Evolutionary conservation across 2,329 filamentous ascomycete species (phyloP).

Genomic region (Cordyceps cicadae): DNA sequence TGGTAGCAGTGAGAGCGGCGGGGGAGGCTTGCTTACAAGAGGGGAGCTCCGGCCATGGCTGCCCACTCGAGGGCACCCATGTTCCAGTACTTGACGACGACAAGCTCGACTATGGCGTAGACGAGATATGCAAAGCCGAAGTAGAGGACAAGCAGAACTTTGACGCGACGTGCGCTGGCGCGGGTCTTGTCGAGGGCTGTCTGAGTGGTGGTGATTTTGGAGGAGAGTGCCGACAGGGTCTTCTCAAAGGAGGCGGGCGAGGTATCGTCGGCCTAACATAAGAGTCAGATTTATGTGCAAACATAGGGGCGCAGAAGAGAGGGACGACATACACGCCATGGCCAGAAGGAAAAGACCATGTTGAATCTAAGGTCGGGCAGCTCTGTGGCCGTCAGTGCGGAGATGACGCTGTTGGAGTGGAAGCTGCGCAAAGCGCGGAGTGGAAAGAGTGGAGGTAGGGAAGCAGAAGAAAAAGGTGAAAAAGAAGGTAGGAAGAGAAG

Average conservation of each 20-base stretch:
- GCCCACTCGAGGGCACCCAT: slow-evolving; percentile 72
- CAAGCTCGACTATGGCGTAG: slow-evolving; percentile 68
- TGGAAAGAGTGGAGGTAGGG: too few relatives aligned
- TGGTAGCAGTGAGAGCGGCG: neutral
- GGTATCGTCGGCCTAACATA: slow-evolving; percentile 63
- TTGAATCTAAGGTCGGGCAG: neutral
- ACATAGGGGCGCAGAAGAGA: neutral
- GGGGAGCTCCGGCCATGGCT: slow-evolving; percentile 67
- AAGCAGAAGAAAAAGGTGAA: too few relatives aligned
- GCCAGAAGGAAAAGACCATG: slow-evolving; percentile 84
- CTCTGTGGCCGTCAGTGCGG: too few relatives aligned
- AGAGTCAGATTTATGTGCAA: slow-evolving; percentile 13
- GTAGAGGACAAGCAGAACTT: slow-evolving; percentile 84
- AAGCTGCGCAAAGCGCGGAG: too few relatives aligned
- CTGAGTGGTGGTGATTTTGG: slow-evolving; percentile 71
- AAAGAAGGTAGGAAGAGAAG: too few relatives aligned
- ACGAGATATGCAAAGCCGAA: slow-evolving; percentile 84
- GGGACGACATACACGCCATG: slow-evolving; percentile 56
- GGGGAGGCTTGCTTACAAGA: slow-evolving; percentile 48
- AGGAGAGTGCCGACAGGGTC: slow-evolving; percentile 70
- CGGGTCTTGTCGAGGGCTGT: slow-evolving; percentile 65
- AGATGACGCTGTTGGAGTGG: too few relatives aligned
- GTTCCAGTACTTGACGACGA: slow-evolving; percentile 77
- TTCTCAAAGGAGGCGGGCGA: slow-evolving; percentile 93
- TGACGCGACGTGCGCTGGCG: slow-evolving; percentile 65